Conservation (phyloP, 768 basidiomycete species). For the Mycena haematopus region DNA sequence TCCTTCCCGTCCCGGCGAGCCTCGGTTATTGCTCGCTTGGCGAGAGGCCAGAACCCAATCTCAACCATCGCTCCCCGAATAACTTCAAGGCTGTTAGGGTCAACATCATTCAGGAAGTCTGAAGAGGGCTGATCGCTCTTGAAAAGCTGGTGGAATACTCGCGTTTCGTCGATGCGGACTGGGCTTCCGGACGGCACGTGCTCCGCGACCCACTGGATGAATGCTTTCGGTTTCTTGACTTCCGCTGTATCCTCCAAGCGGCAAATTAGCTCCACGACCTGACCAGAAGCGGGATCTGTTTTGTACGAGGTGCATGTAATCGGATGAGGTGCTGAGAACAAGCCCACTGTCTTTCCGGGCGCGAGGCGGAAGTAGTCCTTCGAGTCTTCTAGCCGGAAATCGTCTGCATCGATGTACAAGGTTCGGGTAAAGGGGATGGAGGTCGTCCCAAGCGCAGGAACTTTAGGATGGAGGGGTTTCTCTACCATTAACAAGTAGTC, state of each 20-base stretch:
- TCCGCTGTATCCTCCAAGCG: slow-evolving; percentile 73
- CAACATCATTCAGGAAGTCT: slow-evolving; percentile 85
- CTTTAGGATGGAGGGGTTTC: slow-evolving; percentile 94
- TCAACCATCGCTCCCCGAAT: slow-evolving; percentile 86
- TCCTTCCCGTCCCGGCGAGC: slow-evolving; percentile 70
- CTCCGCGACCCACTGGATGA: slow-evolving; percentile 97
- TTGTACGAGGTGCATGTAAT: slow-evolving; percentile 93
- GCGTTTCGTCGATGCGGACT: slow-evolving; percentile 85
- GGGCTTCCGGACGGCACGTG: slow-evolving; percentile 81
- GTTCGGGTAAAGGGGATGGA: slow-evolving; percentile 86
- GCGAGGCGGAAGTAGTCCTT: slow-evolving; percentile 97
- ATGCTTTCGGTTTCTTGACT: slow-evolving; percentile 86
- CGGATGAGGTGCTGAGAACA: slow-evolving; percentile 91
- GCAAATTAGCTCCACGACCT: slow-evolving; percentile 81
- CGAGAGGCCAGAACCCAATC: slow-evolving; percentile 86
- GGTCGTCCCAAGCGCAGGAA: slow-evolving; percentile 83
- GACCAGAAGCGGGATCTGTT: slow-evolving; percentile 72
- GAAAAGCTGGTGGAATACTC: slow-evolving; percentile 93
- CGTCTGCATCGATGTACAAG: slow-evolving; percentile 91
- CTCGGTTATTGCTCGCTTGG: slow-evolving; percentile 66
- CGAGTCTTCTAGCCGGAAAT: slow-evolving; percentile 91
- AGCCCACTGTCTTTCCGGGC: slow-evolving; percentile 95
- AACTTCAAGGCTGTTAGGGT: slow-evolving; percentile 80
- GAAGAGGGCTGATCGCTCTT: slow-evolving; percentile 89
- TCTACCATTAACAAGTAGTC: slow-evolving; percentile 84